Conservation (phyloP, 2,329 filamentous ascomycete species). For the Hymenoscyphus fraxineus region DNA sequence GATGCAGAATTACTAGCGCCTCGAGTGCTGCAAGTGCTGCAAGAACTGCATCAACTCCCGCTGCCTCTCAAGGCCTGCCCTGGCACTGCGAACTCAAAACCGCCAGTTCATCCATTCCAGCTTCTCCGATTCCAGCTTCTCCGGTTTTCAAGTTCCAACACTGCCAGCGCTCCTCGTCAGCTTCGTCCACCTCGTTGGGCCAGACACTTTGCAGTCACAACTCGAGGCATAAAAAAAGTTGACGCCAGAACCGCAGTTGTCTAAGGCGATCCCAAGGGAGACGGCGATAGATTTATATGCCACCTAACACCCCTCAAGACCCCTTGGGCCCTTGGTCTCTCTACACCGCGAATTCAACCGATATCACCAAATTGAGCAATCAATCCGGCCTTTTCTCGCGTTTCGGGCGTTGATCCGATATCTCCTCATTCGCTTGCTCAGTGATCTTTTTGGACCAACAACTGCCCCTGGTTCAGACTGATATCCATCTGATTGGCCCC, state of each 20-base stretch:
- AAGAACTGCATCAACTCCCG: not conserved
- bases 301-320: not conserved
- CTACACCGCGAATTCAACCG: not conserved
- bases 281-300: not conserved
- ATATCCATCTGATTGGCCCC: not conserved
- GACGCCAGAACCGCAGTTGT: not conserved
- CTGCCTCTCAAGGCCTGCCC: not conserved
- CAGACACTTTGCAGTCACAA: not conserved
- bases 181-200: not conserved
- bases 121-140: not conserved
- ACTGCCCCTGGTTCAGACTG: not conserved
- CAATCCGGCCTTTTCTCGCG: constrained; percentile 7
- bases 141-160: not conserved
- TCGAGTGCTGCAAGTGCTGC: not conserved
- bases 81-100: not conserved
- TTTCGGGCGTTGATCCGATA: constrained; percentile 11
- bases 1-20: not conserved
- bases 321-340: no score
- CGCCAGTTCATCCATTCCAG: constrained; percentile 1
- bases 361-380: not conserved
- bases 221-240: not conserved
- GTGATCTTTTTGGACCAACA: constrained; percentile 4
- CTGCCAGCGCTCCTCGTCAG: not conserved
- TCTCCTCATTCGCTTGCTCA: constrained; percentile 10
- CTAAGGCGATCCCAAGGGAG: not conserved